phyloP scores from a whole-genome alignment of 2,329 filamentous ascomycete species.

The Hymenoscyphus infarciens region DNA sequence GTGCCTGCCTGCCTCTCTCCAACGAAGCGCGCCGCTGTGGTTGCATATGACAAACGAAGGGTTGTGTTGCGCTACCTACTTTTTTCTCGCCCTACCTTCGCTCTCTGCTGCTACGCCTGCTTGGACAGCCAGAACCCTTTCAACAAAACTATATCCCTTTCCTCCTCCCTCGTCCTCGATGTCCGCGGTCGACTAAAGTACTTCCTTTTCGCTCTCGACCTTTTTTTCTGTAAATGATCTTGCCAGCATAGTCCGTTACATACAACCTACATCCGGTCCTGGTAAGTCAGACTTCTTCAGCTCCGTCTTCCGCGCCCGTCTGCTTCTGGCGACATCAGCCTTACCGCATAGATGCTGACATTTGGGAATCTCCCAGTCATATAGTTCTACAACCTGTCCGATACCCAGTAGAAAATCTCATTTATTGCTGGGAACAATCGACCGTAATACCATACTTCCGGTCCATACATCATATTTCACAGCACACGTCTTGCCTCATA shows the following conservation, averaged over 20 bases:
- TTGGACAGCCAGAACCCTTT: constrained; percentile 24
- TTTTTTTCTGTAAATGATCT: constrained; percentile 36
- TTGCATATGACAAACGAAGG: constrained; percentile 38
- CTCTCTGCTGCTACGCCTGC: not conserved
- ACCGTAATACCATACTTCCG: constrained; percentile 18
- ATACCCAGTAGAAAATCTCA: constrained; percentile 30
- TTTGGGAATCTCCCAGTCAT: constrained; percentile 32
- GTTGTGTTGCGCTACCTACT: constrained; percentile 35
- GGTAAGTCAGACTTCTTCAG: constrained; percentile 28
- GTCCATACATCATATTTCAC: constrained; percentile 23
- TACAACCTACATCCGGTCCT: constrained; percentile 28
- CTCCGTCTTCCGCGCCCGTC: constrained; percentile 21
- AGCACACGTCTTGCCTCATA: constrained; percentile 8
- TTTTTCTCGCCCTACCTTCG: constrained; percentile 28
- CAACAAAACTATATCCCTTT: constrained; percentile 29
- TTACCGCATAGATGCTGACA: constrained; percentile 35
- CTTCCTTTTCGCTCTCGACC: constrained; percentile 20
- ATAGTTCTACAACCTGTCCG: constrained; percentile 35
- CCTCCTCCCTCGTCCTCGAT: constrained; percentile 28
- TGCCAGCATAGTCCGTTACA: constrained; percentile 32
- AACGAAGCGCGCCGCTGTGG: constrained; percentile 28
- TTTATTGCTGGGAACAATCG: constrained; percentile 25
- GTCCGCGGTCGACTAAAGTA: constrained; percentile 29
- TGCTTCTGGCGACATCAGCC: constrained; percentile 28
- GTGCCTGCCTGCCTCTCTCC: constrained; percentile 35